Evolutionary conservation across 257 asterid genomes (phyloP), one percentile per base, ranked within the genome.

Genomic region (Scutellaria galericulata): DNA sequence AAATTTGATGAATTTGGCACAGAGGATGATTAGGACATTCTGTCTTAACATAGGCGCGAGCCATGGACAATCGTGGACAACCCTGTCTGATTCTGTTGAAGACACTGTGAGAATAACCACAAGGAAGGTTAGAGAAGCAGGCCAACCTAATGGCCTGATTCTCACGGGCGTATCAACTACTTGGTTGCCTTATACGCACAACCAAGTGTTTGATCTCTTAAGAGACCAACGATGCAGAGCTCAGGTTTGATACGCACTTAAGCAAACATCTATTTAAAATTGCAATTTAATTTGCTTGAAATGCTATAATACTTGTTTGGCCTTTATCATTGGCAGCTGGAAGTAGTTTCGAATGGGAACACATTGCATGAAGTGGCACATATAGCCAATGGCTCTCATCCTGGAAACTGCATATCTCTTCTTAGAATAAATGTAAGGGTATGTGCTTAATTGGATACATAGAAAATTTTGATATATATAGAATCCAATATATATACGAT

Each of bases 351-450:
- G 27, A 87, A 88, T 82, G 97, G 98, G 40, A 94, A 94, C 62
- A 83, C 99, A 20, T 64, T 94, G 50, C 97, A 94, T 39, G 97
- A 91, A 76, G 97, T 94, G 52, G 99, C 96, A 75, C 99, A 94
- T 63, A 94, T 94, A 66, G 99, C 98, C 4, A 94, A 94, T 57
- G 99, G 98, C 56, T 89, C 99, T 50, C 87, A 91, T 79, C 99
- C 98, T 0, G 98, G 97, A 55, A 94, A 94, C 80, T 91, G 96
- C 87, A 87, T 91, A 22, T 94, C 99, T 57, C 96, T 94, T 41
- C 92, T 89, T 64, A 93, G 99, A 10, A 87, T 91, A 44, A 91
- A 94, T 48, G 99, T 88, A 82, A 68, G 96, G 27, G 18, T n/a
- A n/a, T n/a, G n/a, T 27, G 31, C 18, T 18, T 18, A 18, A 18